Evolutionary conservation across 1,284 basidiomycete genomes (phyloP).

Genomic region (Malassezia vespertilionis): DNA sequence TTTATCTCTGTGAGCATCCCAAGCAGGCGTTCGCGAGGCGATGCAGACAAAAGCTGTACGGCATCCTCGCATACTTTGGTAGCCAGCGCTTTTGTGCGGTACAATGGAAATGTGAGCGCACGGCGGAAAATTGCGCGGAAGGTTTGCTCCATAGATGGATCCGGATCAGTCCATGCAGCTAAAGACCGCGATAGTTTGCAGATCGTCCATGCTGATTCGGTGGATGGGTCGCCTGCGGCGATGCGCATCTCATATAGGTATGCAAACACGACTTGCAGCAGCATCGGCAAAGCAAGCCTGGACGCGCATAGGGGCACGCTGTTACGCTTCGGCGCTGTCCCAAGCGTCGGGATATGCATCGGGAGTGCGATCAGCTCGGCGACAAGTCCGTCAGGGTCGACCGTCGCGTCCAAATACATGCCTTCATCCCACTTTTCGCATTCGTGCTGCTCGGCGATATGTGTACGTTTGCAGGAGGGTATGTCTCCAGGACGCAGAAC

Average conservation of each 20-base stretch:
- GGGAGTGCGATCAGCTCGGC: slow-evolving; percentile 2
- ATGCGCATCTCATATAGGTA: slow-evolving; percentile 17
- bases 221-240: slow-evolving; percentile 10
- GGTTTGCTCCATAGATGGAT: not conserved
- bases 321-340: not conserved
- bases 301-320: not conserved
- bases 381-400: slow-evolving; percentile 17
- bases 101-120: slow-evolving; percentile 16
- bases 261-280: slow-evolving; percentile 18
- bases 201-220: slow-evolving; percentile 20
- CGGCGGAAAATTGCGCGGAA: slow-evolving; percentile 17
- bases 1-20: slow-evolving; percentile 7
- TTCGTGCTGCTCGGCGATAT: slow-evolving; percentile 9
- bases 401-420: slow-evolving; percentile 9
- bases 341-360: not conserved
- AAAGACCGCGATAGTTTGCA: slow-evolving; percentile 16
- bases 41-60: not conserved
- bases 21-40: slow-evolving; percentile 1
- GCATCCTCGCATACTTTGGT: slow-evolving; percentile 11
- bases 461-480: no score
- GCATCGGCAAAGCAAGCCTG: not conserved
- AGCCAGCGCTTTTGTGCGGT: slow-evolving; percentile 16
- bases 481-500: slow-evolving; percentile 5
- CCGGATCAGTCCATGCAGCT: slow-evolving; percentile 1
- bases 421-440: slow-evolving; percentile 21